Evolutionary conservation across 176 grass and related monocot genomes (phyloP).

Genomic region (Lolium perenne): DNA sequence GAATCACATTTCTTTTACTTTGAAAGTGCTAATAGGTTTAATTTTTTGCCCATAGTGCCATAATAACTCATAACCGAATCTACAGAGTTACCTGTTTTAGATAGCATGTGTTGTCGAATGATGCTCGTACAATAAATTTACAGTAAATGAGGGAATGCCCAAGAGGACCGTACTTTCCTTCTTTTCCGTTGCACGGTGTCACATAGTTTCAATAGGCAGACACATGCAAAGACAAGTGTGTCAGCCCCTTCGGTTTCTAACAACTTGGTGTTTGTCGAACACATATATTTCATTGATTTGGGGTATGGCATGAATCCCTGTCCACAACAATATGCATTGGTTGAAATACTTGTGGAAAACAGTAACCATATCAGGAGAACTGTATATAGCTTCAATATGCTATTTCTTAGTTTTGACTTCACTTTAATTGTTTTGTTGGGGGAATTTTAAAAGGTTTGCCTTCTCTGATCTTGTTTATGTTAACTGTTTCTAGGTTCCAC

Average conservation of each 20-base stretch:
- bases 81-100: too few relatives aligned
- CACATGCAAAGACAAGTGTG: not conserved
- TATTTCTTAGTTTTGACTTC: conserved; percentile 22
- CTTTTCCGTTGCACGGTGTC: not conserved
- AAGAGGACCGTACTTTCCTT: not conserved
- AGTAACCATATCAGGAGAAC: conserved; percentile 25
- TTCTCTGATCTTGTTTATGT: conserved; percentile 40
- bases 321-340: not conserved
- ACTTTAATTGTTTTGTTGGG: conserved; percentile 13
- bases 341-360: not conserved
- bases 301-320: not conserved
- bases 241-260: not conserved
- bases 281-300: not conserved
- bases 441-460: not conserved
- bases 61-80: too few relatives aligned
- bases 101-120: too few relatives aligned
- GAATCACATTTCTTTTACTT: too few relatives aligned
- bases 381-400: not conserved
- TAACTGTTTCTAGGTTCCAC: conserved; percentile 73
- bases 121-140: too few relatives aligned
- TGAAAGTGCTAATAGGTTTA: too few relatives aligned
- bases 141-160: not conserved
- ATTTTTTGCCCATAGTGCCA: too few relatives aligned
- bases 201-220: not conserved
- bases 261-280: not conserved